A percentile compares a stretch with the other conserved stretches of the same genome.
Conservation (phyloP, 2,329 filamentous ascomycete genomes). For the Fusarium nelsonii region DNA sequence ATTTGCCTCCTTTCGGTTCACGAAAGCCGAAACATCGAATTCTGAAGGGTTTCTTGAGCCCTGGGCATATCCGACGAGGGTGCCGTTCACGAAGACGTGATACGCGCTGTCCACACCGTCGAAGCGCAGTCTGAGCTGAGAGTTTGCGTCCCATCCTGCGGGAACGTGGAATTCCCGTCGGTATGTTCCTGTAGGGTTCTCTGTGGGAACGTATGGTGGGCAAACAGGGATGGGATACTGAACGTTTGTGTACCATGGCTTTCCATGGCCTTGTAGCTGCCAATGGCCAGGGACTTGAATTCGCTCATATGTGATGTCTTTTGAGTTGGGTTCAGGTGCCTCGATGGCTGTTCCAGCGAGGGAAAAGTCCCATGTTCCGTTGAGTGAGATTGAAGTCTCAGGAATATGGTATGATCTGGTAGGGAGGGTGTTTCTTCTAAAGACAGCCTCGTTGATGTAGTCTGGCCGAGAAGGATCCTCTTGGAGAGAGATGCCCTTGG, state of each 20-base stretch:
- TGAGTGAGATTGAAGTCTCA: slow-evolving; percentile 62
- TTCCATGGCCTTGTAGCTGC: slow-evolving; percentile 76
- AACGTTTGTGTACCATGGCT: slow-evolving; percentile 77
- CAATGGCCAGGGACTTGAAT: slow-evolving; percentile 73
- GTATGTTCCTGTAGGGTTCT: slow-evolving; percentile 76
- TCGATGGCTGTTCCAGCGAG: slow-evolving; percentile 60
- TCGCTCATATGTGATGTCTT: slow-evolving; percentile 65
- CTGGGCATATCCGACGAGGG: slow-evolving; percentile 74
- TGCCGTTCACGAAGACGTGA: slow-evolving; percentile 76
- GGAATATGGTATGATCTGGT: slow-evolving; percentile 66
- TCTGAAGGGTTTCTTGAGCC: slow-evolving; percentile 76
- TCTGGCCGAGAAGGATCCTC: slow-evolving; percentile 57
- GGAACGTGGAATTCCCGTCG: slow-evolving; percentile 67
- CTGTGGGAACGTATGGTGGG: slow-evolving; percentile 71
- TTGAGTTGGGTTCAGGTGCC: slow-evolving; percentile 56
- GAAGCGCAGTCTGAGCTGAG: slow-evolving; percentile 73
- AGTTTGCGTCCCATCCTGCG: slow-evolving; percentile 57
- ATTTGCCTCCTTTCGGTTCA: slow-evolving; percentile 59
- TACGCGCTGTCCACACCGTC: slow-evolving; percentile 80
- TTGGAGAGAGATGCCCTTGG: slow-evolving; percentile 51
- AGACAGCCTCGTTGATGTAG: slow-evolving; percentile 64
- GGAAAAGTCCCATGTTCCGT: slow-evolving; percentile 70
- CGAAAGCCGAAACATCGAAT: slow-evolving; percentile 72
- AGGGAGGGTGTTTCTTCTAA: slow-evolving; percentile 66
- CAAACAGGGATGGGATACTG: slow-evolving; percentile 74